These are phyloP conservation scores for Penicillium sp. DNA, from an alignment of 2,329 filamentous ascomycete genomes.

Conservation along the genomic window DNA sequence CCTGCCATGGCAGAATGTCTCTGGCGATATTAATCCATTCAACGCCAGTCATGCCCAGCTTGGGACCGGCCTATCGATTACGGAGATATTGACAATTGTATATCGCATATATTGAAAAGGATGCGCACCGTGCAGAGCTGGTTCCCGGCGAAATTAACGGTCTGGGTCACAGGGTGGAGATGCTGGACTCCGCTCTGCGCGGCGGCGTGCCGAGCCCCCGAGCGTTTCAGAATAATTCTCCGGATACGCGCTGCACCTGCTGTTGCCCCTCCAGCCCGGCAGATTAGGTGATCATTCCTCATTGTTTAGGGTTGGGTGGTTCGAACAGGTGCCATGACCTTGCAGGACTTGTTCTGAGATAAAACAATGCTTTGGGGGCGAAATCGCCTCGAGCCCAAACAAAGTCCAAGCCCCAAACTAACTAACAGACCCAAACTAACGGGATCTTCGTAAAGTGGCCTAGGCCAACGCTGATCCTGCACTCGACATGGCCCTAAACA, in stretches of 20 bases:
- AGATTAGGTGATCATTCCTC: slow-evolving; percentile 1
- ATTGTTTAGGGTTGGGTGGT: neutral
- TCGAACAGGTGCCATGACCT: neutral
- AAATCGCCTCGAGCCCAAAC: neutral
- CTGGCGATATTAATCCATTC: neutral
- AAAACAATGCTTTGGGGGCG: neutral
- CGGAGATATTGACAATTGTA: slow-evolving; percentile 3
- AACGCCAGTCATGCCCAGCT: neutral
- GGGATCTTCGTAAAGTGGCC: neutral
- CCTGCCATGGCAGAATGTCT: neutral
- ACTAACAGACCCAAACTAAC: neutral
- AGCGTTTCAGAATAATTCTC: slow-evolving; percentile 25
- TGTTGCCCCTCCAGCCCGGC: neutral
- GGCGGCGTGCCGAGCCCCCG: slow-evolving; percentile 18
- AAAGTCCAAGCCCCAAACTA: neutral
- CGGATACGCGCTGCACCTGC: slow-evolving; percentile 14
- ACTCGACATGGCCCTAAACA: neutral
- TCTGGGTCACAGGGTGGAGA: neutral
- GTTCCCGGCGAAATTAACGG: slow-evolving; percentile 6
- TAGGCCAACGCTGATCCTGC: neutral
- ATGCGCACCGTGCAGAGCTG: neutral
- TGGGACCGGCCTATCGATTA: neutral
- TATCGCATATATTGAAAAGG: slow-evolving; percentile 3
- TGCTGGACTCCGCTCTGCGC: slow-evolving; percentile 8
- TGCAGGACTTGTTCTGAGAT: neutral